A percentile compares a stretch with the other conserved stretches of the same genome.
phyloP scores from a whole-genome alignment of 306 rosid genomes.

The Styphnolobium japonicum region DNA sequence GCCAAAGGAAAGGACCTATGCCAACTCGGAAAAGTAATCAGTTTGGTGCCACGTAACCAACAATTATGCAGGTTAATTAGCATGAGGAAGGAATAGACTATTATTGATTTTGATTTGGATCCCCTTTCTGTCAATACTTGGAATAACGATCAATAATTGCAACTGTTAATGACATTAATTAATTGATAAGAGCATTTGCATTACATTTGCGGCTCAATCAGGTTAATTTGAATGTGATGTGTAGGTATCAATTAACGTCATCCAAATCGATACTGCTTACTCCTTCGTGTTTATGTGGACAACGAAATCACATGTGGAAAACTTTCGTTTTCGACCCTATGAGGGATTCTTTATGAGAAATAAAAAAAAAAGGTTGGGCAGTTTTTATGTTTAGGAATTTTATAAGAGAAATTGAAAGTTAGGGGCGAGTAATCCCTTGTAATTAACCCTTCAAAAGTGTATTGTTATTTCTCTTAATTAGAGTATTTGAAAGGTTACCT shows the following conservation, averaged over 20 bases:
- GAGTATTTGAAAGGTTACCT: no score
- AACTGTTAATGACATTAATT: neutral
- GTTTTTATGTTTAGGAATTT: no score
- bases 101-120: slow-evolving; percentile 10
- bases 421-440: no score
- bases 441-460: no score
- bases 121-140: neutral
- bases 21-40: neutral
- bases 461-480: no score
- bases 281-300: no score
- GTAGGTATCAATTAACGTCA: neutral
- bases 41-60: slow-evolving; percentile 29
- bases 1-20: neutral
- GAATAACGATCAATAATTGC: slow-evolving; percentile 5
- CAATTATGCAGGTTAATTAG: neutral
- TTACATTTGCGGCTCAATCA: neutral
- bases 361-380: no score
- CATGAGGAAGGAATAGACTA: neutral
- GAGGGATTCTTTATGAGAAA: no score
- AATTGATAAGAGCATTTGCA: neutral
- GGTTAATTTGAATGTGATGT: neutral
- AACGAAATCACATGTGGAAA: neutral
- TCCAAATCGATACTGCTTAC: no score
- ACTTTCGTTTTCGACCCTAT: no score
- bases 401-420: no score